phyloP scores from a whole-genome alignment of 768 basidiomycete genomes.

The Flagelloscypha sp. region DNA sequence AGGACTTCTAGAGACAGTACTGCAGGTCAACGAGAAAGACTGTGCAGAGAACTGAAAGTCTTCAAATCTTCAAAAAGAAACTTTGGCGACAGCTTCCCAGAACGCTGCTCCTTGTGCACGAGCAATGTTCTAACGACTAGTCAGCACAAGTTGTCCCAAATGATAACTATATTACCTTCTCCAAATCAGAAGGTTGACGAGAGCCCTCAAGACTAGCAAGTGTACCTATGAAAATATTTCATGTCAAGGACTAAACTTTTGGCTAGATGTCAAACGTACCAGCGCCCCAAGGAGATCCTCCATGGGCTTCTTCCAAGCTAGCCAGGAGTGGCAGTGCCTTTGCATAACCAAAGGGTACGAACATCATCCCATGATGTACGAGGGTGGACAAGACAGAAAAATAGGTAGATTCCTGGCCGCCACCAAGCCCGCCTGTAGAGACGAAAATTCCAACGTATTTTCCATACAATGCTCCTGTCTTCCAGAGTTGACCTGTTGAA shows the following conservation, averaged over 20 bases:
- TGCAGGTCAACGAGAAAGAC: too few relatives aligned
- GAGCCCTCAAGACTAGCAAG: conserved; percentile 35
- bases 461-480: conserved; percentile 34
- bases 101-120: conserved; percentile 45
- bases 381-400: conserved; percentile 30
- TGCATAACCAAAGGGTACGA: conserved; percentile 41
- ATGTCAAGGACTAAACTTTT: too few relatives aligned
- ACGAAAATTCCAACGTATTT: conserved; percentile 49
- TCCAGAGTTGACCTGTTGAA: conserved; percentile 43
- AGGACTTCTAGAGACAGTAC: too few relatives aligned
- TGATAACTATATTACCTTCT: conserved; percentile 37
- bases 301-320: conserved; percentile 27
- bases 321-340: conserved; percentile 20
- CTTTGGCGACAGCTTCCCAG: conserved; percentile 37
- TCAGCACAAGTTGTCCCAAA: too few relatives aligned
- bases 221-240: too few relatives aligned
- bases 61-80: too few relatives aligned
- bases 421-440: conserved; percentile 42
- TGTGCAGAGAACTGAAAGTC: too few relatives aligned
- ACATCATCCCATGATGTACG: conserved; percentile 41
- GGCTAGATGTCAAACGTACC: conserved; percentile 57
- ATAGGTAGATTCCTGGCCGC: conserved; percentile 41
- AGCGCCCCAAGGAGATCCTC: conserved; percentile 61
- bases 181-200: conserved; percentile 40
- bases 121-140: too few relatives aligned